A percentile compares a stretch with the other conserved stretches of the same genome.
Evolutionary conservation across 148 eudicot species (phyloP).

Genomic region (Vaccinium macrocarpon): DNA sequence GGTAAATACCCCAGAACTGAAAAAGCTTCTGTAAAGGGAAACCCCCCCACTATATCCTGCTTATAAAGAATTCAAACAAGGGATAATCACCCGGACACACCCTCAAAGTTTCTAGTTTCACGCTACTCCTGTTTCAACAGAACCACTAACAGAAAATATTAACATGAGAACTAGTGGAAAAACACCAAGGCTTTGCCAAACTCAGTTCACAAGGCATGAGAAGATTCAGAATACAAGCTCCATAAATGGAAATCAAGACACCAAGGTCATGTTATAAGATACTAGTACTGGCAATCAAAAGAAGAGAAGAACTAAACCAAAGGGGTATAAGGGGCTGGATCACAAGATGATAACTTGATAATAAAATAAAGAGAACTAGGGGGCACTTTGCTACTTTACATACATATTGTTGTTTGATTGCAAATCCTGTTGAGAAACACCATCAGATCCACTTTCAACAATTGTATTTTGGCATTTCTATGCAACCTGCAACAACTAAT

Average conservation of each 20-base stretch:
- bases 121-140: not conserved
- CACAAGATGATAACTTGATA: not conserved
- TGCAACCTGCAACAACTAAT: conserved; percentile 83
- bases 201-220: not conserved
- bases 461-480: conserved; percentile 89
- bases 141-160: conserved; percentile 2
- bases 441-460: conserved; percentile 74
- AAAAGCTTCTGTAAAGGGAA: not conserved
- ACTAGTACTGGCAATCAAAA: not conserved
- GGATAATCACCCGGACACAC: too few relatives aligned
- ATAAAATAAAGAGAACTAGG: not conserved
- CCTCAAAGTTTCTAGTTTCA: too few relatives aligned
- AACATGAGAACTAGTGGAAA: not conserved
- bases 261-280: not conserved
- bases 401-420: conserved; percentile 83
- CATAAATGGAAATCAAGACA: not conserved
- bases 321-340: not conserved
- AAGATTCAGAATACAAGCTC: not conserved
- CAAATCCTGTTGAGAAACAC: conserved; percentile 70
- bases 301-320: conserved; percentile 9
- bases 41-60: not conserved
- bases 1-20: not conserved
- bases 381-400: conserved; percentile 24
- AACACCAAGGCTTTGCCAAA: not conserved
- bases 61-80: not conserved